Conservation (phyloP, 106 monocot genomes). For the Triglochin maritima region DNA sequence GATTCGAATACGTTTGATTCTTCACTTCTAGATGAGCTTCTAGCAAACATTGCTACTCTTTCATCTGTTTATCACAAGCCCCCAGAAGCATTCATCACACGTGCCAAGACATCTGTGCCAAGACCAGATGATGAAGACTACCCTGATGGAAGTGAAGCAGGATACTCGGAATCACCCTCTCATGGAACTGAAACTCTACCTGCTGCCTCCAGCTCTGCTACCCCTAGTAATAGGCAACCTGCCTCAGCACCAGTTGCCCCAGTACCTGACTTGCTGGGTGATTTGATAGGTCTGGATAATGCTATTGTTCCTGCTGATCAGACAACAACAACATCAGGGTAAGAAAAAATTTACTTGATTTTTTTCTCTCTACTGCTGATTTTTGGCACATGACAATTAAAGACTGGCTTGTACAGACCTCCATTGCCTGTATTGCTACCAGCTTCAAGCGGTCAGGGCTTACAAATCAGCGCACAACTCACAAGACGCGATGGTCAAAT, state of each 20-base stretch:
- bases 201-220: conserved; percentile 31
- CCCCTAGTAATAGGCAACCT: conserved; percentile 26
- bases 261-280: conserved; percentile 88
- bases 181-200: conserved; percentile 39
- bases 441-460: conserved; percentile 80
- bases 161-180: conserved; percentile 82
- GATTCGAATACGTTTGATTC: conserved; percentile 86
- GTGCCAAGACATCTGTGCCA: conserved; percentile 51
- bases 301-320: conserved; percentile 74
- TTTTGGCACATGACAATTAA: background rate
- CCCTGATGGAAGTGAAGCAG: conserved; percentile 49
- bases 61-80: conserved; percentile 98
- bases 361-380: background rate
- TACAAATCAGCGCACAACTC: conserved; percentile 92
- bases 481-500: conserved; percentile 74
- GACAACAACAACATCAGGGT: conserved; percentile 57
- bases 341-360: conserved; percentile 8
- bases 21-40: conserved; percentile 96
- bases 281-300: conserved; percentile 83
- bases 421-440: conserved; percentile 74
- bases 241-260: conserved; percentile 41
- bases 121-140: conserved; percentile 71
- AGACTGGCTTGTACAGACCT: conserved; percentile 31
- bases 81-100: conserved; percentile 88
- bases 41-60: conserved; percentile 90